A percentile compares a stretch with the other conserved stretches of the same genome.
phyloP scores from a whole-genome alignment of 2,329 filamentous ascomycete species.

The Phoma sp. region DNA sequence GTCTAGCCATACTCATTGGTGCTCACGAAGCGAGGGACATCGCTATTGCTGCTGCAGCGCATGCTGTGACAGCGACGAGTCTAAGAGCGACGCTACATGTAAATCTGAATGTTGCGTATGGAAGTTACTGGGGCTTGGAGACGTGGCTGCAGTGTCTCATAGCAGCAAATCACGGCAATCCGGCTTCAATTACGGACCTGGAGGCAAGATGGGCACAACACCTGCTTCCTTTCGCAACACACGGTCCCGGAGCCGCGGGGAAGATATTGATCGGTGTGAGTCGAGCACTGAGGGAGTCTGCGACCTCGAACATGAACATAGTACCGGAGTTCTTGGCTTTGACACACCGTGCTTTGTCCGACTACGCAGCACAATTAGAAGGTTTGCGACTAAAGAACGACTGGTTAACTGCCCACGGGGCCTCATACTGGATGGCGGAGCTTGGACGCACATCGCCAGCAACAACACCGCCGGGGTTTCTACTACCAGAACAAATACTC shows the following conservation, averaged over 20 bases:
- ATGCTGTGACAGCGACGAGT: slow-evolving; percentile 36
- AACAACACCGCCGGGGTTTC: slow-evolving; percentile 13
- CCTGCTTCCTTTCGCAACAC: slow-evolving; percentile 33
- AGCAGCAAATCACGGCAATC: slow-evolving; percentile 35
- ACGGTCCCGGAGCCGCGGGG: slow-evolving; percentile 31
- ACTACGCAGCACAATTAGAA: slow-evolving; percentile 35
- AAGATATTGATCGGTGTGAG: slow-evolving; percentile 35
- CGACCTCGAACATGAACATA: slow-evolving; percentile 22
- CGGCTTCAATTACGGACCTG: slow-evolving; percentile 29
- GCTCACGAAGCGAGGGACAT: slow-evolving; percentile 31
- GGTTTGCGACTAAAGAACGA: slow-evolving; percentile 31
- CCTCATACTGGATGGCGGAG: slow-evolving; percentile 32
- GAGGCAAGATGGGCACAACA: slow-evolving; percentile 38
- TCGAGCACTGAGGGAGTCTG: slow-evolving; percentile 18
- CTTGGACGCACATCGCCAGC: slow-evolving; percentile 16
- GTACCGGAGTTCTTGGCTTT: slow-evolving; percentile 34
- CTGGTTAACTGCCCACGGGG: slow-evolving; percentile 31
- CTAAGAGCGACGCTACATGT: slow-evolving; percentile 31
- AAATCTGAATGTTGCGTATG: slow-evolving; percentile 33
- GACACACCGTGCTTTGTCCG: slow-evolving; percentile 24
- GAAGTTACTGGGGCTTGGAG: slow-evolving; percentile 38
- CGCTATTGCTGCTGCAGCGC: slow-evolving; percentile 38
- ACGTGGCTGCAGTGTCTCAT: slow-evolving; percentile 39
- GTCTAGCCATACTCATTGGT: slow-evolving; percentile 30
- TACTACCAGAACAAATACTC: slow-evolving; percentile 31